Percentiles rank a stretch among this genome's conserved stretches.
Evolutionary conservation across 2,329 filamentous ascomycete genomes (phyloP).

Genomic region (Fusarium subglutinans): DNA sequence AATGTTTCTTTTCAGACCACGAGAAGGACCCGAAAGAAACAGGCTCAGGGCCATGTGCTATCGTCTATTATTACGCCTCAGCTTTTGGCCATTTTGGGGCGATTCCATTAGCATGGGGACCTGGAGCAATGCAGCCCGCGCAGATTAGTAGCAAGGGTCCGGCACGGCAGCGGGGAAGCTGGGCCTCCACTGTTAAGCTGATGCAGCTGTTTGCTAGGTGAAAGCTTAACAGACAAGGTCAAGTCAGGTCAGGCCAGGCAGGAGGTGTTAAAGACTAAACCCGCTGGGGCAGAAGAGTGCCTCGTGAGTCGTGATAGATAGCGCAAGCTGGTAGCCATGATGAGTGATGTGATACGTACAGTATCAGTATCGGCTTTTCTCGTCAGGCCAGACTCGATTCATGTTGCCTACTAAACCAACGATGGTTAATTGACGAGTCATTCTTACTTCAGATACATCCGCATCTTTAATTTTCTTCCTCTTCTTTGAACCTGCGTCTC

Average conservation of each 20-base stretch:
- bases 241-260: neutral
- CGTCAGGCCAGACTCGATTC: constrained; percentile 29
- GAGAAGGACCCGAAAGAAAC: neutral
- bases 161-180: constrained; percentile 33
- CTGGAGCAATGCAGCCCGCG: constrained; percentile 9
- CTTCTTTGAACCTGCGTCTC: neutral
- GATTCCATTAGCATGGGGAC: constrained; percentile 15
- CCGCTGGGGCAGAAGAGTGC: constrained; percentile 3
- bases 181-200: constrained; percentile 34
- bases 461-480: neutral
- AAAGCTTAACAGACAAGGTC: constrained; percentile 23
- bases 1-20: neutral
- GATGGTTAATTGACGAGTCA: neutral
- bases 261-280: constrained; percentile 13
- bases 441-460: neutral
- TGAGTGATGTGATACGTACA: constrained; percentile 8
- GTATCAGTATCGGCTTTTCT: constrained; percentile 20
- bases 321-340: constrained; percentile 1
- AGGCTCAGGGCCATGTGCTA: neutral
- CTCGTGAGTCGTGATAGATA: constrained; percentile 37
- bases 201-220: neutral
- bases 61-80: constrained; percentile 9
- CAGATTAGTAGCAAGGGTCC: constrained; percentile 21
- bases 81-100: constrained; percentile 10
- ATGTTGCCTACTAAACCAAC: neutral